Conservation (phyloP, 768 basidiomycete genomes). For the Crassisporium funariophilum region DNA sequence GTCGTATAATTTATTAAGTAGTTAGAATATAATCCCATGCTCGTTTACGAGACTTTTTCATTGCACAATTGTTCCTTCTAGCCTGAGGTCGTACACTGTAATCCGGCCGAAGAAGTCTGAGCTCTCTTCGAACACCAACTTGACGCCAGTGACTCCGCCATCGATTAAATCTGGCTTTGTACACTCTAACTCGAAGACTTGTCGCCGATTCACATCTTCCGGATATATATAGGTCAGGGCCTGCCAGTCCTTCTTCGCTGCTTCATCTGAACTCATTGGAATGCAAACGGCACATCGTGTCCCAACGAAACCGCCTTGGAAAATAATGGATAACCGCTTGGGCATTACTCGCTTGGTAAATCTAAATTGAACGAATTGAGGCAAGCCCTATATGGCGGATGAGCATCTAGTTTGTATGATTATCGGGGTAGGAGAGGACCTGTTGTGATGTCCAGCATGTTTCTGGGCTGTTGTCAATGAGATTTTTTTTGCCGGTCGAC, state of each 20-base stretch:
- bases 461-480: constrained; percentile 71
- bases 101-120: constrained; percentile 87
- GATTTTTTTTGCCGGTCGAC: constrained; percentile 66
- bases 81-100: constrained; percentile 65
- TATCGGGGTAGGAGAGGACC: constrained; percentile 36
- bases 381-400: constrained; percentile 58
- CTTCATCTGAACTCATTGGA: constrained; percentile 23
- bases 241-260: constrained; percentile 47
- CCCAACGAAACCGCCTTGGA: constrained; percentile 88
- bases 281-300: constrained; percentile 57
- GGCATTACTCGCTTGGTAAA: constrained; percentile 60
- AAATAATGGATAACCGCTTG: constrained; percentile 59
- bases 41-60: background rate
- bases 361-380: constrained; percentile 70
- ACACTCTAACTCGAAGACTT: constrained; percentile 59
- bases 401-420: background rate
- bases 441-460: constrained; percentile 88
- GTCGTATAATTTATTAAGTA: too few relatives aligned
- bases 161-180: constrained; percentile 18
- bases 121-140: constrained; percentile 75
- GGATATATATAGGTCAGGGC: constrained; percentile 63
- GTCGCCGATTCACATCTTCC: constrained; percentile 76
- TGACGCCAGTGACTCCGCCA: constrained; percentile 48
- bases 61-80: constrained; percentile 34
- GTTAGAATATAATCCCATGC: background rate